These are phyloP conservation scores for Phanerochaete carnosa DNA, from an alignment of 768 basidiomycete species.

Conservation along the genomic window DNA sequence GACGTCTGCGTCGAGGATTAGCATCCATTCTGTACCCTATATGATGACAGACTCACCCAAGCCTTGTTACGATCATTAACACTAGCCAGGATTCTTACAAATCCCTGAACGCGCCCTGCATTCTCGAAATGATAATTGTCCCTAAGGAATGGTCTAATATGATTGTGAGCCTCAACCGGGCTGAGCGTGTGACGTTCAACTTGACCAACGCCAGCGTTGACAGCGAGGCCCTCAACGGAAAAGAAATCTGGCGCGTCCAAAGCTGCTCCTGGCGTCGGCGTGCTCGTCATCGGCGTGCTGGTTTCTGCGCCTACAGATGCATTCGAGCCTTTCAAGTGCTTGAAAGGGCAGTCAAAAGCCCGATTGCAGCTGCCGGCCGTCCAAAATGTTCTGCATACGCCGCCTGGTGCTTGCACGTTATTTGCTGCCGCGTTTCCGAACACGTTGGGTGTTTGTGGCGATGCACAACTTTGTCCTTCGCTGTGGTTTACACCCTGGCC, in stretches of 20 bases:
- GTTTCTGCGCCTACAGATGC: not conserved
- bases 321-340: slow-evolving; percentile 18
- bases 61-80: slow-evolving; percentile 19
- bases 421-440: not conserved
- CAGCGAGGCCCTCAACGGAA: slow-evolving; percentile 18
- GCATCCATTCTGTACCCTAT: not conserved
- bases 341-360: slow-evolving; percentile 25
- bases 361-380: slow-evolving; percentile 23
- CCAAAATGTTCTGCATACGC: slow-evolving; percentile 21
- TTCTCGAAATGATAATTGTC: slow-evolving; percentile 22
- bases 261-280: not conserved
- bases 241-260: slow-evolving; percentile 17
- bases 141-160: slow-evolving; percentile 20
- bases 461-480: not conserved
- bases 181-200: slow-evolving; percentile 10
- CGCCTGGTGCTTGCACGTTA: not conserved
- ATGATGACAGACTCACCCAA: slow-evolving; percentile 18
- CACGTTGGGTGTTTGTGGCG: not conserved
- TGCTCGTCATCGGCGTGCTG: not conserved
- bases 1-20: slow-evolving; percentile 11
- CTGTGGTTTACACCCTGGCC: not conserved
- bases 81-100: slow-evolving; percentile 23
- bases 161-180: slow-evolving; percentile 26
- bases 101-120: slow-evolving; percentile 22
- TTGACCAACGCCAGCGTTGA: slow-evolving; percentile 13